Percentiles rank a stretch among this genome's conserved stretches.
Evolutionary conservation across 2,329 filamentous ascomycete species (phyloP).

Genomic region (Tolypocladium guangdongense): DNA sequence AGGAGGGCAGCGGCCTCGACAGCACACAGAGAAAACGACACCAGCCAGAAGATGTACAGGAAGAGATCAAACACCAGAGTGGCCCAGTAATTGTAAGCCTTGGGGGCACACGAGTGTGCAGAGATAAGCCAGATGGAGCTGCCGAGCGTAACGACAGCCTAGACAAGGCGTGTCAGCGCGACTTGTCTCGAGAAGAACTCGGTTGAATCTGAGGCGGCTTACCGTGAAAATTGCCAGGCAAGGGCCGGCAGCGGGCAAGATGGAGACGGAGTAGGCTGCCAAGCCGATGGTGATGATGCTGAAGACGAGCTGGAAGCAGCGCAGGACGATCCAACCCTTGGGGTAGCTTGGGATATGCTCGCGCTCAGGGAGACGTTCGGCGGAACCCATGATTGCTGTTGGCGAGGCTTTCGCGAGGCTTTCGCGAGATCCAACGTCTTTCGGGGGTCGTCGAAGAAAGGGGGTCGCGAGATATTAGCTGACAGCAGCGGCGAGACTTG

Average conservation of each 20-base stretch:
- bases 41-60: constrained; percentile 41
- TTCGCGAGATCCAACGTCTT: background rate
- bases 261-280: constrained; percentile 28
- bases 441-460: background rate
- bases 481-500: background rate
- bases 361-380: constrained; percentile 16
- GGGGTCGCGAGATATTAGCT: background rate
- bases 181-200: too few relatives aligned
- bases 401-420: background rate
- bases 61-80: constrained; percentile 39
- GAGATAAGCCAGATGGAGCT: constrained; percentile 35
- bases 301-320: constrained; percentile 34
- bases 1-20: constrained; percentile 18
- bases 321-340: constrained; percentile 29
- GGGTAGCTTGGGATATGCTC: constrained; percentile 37
- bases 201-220: background rate
- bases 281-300: constrained; percentile 35
- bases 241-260: constrained; percentile 24
- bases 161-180: constrained; percentile 10
- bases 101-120: constrained; percentile 27
- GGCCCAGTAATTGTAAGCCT: constrained; percentile 42
- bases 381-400: background rate
- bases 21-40: constrained; percentile 30
- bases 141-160: constrained; percentile 33
- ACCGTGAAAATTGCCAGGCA: constrained; percentile 28